Evolutionary conservation across 768 basidiomycete species (phyloP), one percentile per base, ranked within the genome.

Genomic region (Gymnopilus junonius): DNA sequence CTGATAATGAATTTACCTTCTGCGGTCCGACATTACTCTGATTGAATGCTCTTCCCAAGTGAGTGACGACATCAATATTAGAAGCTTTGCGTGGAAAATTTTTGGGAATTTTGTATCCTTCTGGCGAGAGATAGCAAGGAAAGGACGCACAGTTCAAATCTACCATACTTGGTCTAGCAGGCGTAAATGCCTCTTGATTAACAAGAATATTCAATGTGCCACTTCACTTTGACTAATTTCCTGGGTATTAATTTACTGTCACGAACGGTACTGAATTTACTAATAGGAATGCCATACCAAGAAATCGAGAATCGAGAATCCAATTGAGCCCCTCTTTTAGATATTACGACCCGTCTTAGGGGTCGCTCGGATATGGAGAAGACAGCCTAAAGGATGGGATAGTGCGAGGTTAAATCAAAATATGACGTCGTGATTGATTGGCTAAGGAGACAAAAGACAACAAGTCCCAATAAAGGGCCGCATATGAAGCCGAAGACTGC

Each of bases 341-440:
- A 43, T 20, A 21, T 3, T 43, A 37, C 42, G 45, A 48, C 45
- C 45, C 23, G 8, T 48, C 27, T 31, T 17, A 31, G 31, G 48
- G 48, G 45, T 14, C 14, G 14, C 17, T 2, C 25, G 45, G 45
- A 53, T 32, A 34, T 53, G 51, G n/a, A 3, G 31, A 35, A n/a
- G 51, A 31, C 6, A 53, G 20, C 31, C 27, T 48, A 27, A 35
- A 34, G 20, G 7, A 29, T 11, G 34, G 34, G 7, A 23, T 66
- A 62, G 39, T 50, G 40, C 56, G 48, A 60, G 35, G 43, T 34
- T 42, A 48, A 17, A 45, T 56, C 43, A 37, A 48, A 57, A 62
- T 54, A 61, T 64, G 63, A 67, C 63, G 63, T 64, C 60, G 57
- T 64, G 21, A 23, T 43, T 62, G 65, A 40, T 69, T 66, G 65